Evolutionary conservation across 1,284 basidiomycete species (phyloP), one percentile per base, ranked within the genome.

Genomic region (Exobasidium cylindrosporum): DNA sequence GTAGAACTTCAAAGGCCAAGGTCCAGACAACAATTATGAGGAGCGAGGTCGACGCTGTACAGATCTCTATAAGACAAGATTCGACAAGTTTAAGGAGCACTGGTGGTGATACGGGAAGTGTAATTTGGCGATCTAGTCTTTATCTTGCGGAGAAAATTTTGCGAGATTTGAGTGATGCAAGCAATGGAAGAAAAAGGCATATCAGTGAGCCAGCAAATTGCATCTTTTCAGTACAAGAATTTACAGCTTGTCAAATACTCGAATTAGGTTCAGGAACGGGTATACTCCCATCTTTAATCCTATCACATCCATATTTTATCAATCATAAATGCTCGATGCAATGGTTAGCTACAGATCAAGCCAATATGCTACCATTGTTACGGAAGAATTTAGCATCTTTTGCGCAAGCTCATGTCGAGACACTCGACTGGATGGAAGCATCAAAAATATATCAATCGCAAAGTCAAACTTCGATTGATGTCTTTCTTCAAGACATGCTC

Each of bases 181-280:
- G 14, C 3, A 21, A 44, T 17, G 44, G 3, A 57, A 30, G 11
- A 13, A 2, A 11, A 13, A 50, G 26, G 47, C 47, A 21, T 21
- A 28, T 28, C 21, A 23, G 46, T 49, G 17, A 3, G 23, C 49
- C 32, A 53, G 17, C 28, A 14, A 11, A 46, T 4, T 17, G n/a
- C 23, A 30, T 58, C 14, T 57, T 58, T 4, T 13, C 40, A 26
- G 11, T 45, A 30, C 7, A 17, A 40, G 2, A 2, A 7, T 30
- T 58, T 13, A 2, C 3, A 13, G n/a, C 3, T 17, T 14, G 32
- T 11, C 23, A 21, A 0, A 61, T 79, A 2, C 61, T 79, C 13
- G 77, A 79, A 58, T 53, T 79, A 1, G 77, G 77, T 1, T 65
- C 75, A 0, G 77, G 77, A 11, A 79, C 77, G 7, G 77, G 74